Evolutionary conservation across 108 stramenopile genomes (phyloP).

Genomic region (Nitzschia palea): DNA sequence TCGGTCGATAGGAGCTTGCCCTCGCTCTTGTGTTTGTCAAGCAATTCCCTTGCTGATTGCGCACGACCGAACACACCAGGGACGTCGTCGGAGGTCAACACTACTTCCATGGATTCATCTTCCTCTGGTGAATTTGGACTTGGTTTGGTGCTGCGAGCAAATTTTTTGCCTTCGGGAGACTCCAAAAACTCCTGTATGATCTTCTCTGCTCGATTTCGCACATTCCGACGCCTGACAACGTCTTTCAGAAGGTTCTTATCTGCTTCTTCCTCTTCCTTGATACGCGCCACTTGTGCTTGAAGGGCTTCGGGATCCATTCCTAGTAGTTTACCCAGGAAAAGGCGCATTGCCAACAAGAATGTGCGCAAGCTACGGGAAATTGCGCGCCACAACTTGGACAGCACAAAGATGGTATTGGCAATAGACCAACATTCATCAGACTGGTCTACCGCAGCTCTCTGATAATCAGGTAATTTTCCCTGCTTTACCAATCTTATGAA

Average conservation of each 20-base stretch:
- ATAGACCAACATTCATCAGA: constrained; percentile 6
- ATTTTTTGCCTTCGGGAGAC: constrained; percentile 32
- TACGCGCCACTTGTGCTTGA: neutral
- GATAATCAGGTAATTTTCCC: constrained; percentile 76
- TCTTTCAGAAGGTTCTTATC: constrained; percentile 26
- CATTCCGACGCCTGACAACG: constrained; percentile 50
- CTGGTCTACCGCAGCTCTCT: constrained; percentile 52
- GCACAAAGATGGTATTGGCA: constrained; percentile 11
- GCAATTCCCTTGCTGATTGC: constrained; percentile 50
- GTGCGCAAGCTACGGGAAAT: neutral
- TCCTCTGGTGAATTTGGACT: neutral
- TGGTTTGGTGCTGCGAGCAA: neutral
- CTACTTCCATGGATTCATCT: constrained; percentile 24
- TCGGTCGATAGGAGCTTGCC: constrained; percentile 30
- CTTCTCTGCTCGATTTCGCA: constrained; percentile 64
- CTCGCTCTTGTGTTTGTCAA: constrained; percentile 35
- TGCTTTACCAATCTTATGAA: constrained; percentile 82
- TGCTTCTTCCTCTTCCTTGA: constrained; percentile 18
- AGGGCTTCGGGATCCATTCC: neutral
- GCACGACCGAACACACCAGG: constrained; percentile 75
- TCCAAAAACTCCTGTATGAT: constrained; percentile 61
- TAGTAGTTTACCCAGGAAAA: constrained; percentile 5
- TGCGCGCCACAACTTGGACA: constrained; percentile 25
- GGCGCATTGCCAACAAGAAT: constrained; percentile 6
- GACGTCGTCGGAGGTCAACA: constrained; percentile 54